Percentiles rank a stretch among this genome's conserved stretches.
Conservation (phyloP, 164 flowering plant genomes). For the Hamamelis virginiana region DNA sequence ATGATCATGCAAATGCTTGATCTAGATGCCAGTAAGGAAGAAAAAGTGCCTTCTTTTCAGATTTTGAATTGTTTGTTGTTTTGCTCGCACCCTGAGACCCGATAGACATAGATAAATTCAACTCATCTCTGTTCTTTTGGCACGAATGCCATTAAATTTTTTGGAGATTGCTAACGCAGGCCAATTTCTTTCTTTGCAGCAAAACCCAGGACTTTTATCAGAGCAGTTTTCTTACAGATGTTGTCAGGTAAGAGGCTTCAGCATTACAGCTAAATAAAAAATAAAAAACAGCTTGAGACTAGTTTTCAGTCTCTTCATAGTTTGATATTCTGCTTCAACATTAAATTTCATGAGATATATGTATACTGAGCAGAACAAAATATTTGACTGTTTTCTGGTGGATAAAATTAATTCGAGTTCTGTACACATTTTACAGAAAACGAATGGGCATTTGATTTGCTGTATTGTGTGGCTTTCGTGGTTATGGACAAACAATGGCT, state of each 20-base stretch:
- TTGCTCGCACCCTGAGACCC: too few relatives aligned
- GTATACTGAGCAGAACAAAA: background rate
- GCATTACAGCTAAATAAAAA: background rate
- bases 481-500: conserved; percentile 90
- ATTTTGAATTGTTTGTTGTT: background rate
- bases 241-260: conserved; percentile 55
- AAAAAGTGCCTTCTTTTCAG: background rate
- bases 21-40: conserved; percentile 59
- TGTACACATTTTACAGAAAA: conserved; percentile 48
- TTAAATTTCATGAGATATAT: background rate
- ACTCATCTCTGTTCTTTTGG: too few relatives aligned
- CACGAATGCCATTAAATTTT: background rate
- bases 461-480: conserved; percentile 83
- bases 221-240: conserved; percentile 75
- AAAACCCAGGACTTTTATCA: conserved; percentile 62
- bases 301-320: background rate
- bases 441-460: conserved; percentile 90
- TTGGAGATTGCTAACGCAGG: conserved; percentile 12
- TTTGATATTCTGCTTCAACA: background rate
- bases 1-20: conserved; percentile 97
- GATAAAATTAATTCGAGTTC: conserved; percentile 2
- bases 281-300: background rate
- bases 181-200: conserved; percentile 41
- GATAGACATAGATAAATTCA: too few relatives aligned
- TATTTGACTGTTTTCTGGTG: background rate